These are phyloP conservation scores for Fulvia fulva DNA, from an alignment of 2,329 filamentous ascomycete genomes.

Conservation along the genomic window DNA sequence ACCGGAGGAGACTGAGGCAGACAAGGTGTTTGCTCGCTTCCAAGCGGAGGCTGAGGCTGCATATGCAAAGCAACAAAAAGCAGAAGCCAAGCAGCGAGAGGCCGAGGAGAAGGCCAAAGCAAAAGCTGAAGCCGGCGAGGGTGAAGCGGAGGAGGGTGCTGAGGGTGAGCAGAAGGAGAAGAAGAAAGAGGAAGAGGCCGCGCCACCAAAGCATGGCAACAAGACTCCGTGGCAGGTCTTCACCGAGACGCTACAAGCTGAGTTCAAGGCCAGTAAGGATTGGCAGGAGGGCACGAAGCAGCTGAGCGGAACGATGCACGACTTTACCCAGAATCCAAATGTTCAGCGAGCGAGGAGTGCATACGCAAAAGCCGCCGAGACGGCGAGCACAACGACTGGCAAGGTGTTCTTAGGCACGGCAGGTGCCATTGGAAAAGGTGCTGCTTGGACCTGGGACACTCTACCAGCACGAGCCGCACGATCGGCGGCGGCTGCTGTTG, in stretches of 20 bases:
- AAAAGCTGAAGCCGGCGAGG: conserved; percentile 28
- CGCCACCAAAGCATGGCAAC: conserved; percentile 93
- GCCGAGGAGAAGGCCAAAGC: conserved; percentile 37
- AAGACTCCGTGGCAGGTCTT: conserved; percentile 99
- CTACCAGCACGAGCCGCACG: conserved; percentile 86
- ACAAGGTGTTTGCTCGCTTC: conserved; percentile 34
- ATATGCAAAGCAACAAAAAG: conserved; percentile 34
- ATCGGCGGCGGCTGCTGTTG: conserved; percentile 79
- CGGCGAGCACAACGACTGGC: conserved; percentile 72
- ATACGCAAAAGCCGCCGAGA: conserved; percentile 80
- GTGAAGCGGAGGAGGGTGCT: conserved; percentile 43
- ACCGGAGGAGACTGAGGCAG: conserved; percentile 29
- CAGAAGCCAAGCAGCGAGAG: conserved; percentile 39
- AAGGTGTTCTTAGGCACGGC: conserved; percentile 82
- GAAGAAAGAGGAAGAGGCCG: conserved; percentile 65
- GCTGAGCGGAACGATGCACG: conserved; percentile 78
- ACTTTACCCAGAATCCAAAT: conserved; percentile 89
- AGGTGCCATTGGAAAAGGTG: conserved; percentile 81
- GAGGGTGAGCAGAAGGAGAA: conserved; percentile 49
- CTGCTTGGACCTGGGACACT: conserved; percentile 96
- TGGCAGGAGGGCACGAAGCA: conserved; percentile 99
- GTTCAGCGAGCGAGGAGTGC: conserved; percentile 81
- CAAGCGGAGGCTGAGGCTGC: conserved; percentile 40
- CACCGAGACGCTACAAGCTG: conserved; percentile 86
- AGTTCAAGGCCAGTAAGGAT: conserved; percentile 96